Percentiles rank a stretch among this genome's conserved stretches.
These are phyloP conservation scores for Rhizopogon sp. DNA, from an alignment of 768 basidiomycete species.

Conservation along the genomic window DNA sequence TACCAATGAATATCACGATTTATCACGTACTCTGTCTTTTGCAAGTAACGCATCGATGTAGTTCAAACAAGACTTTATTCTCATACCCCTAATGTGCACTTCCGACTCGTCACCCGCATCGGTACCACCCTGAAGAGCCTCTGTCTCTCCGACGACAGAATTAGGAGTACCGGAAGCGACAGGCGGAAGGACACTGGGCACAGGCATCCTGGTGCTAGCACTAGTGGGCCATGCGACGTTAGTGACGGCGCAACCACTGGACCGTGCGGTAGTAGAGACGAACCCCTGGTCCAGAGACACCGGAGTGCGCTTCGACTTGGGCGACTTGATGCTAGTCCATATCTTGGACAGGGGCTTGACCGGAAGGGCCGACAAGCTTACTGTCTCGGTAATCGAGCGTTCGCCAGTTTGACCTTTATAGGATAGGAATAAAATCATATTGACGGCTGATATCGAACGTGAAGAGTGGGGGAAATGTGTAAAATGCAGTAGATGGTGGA, in stretches of 20 bases:
- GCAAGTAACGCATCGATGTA: neutral
- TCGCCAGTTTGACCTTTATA: neutral
- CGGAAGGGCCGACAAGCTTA: neutral
- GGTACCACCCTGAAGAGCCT: no score
- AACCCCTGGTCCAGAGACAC: neutral
- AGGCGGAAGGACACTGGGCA: no score
- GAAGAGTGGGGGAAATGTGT: neutral
- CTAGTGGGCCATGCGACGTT: no score
- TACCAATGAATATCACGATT: neutral
- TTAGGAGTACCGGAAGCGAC: no score
- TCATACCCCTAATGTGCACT: no score
- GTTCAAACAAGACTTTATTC: neutral
- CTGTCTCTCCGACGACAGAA: no score
- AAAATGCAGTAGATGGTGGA: neutral
- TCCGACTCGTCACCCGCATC: no score
- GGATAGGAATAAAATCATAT: neutral
- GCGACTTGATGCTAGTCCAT: neutral
- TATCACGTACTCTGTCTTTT: neutral
- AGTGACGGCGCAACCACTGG: no score
- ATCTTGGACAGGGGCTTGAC: neutral
- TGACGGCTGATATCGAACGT: neutral
- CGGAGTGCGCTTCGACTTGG: neutral
- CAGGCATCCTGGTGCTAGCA: no score
- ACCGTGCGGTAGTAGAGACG: neutral
- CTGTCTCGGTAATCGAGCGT: neutral